Evolutionary conservation across 352 stramenopile genomes (phyloP).

Genomic region (Globisporangium carolinianum): DNA sequence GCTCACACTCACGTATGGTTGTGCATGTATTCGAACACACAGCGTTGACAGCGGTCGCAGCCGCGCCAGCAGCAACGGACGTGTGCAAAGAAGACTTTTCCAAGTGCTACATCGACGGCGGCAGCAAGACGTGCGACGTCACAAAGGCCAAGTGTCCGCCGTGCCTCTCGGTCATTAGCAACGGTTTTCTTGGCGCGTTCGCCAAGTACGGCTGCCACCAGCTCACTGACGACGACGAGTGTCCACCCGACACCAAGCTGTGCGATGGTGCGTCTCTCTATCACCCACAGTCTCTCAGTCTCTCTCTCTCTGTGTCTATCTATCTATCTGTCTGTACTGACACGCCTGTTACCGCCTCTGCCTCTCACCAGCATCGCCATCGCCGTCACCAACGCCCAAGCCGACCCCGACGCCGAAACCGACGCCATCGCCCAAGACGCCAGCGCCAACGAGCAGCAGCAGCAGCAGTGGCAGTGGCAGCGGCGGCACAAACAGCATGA

Average conservation of each 20-base stretch:
- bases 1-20: not conserved
- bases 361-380: not conserved
- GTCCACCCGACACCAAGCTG: conserved; percentile 27
- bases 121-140: conserved; percentile 39
- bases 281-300: too few species aligned
- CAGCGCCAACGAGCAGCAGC: conserved; percentile 10
- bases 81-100: conserved; percentile 26
- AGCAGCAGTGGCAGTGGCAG: conserved; percentile 16
- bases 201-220: conserved; percentile 45
- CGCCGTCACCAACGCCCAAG: not conserved
- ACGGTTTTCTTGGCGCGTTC: conserved; percentile 15
- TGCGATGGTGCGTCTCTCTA: conserved; percentile 9
- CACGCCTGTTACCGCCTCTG: too few species aligned
- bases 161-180: conserved; percentile 26
- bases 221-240: conserved; percentile 25
- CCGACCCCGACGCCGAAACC: conserved; percentile 14
- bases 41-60: conserved; percentile 3
- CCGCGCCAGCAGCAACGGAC: conserved; percentile 3
- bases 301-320: too few species aligned
- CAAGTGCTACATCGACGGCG: conserved; percentile 38
- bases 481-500: conserved; percentile 9
- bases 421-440: conserved; percentile 16
- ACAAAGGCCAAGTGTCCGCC: conserved; percentile 33
- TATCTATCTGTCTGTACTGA: too few species aligned
- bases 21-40: not conserved